phyloP scores from a whole-genome alignment of 169 alveolate species.

The Plasmodium relictum region DNA sequence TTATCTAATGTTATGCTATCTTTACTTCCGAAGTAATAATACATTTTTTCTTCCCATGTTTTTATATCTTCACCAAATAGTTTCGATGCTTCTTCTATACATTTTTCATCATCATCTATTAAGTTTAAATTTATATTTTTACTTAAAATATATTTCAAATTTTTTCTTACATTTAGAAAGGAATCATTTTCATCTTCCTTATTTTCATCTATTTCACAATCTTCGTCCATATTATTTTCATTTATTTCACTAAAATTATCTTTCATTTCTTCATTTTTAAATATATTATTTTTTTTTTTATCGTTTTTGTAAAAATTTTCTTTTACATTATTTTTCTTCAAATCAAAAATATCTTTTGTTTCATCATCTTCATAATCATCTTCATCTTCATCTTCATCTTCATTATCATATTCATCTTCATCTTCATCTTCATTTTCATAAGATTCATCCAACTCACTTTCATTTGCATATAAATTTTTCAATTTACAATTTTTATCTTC shows the following conservation, averaged over 20 bases:
- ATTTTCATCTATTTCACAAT: neutral
- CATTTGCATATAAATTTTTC: neutral
- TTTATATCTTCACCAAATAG: conserved; percentile 70
- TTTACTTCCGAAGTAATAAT: conserved; percentile 57
- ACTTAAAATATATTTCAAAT: conserved; percentile 35
- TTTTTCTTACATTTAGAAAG: conserved; percentile 28
- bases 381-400: conserved; percentile 1
- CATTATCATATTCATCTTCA: neutral
- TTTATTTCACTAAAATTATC: neutral
- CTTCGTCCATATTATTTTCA: neutral
- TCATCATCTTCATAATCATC: neutral
- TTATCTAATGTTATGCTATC: conserved; percentile 42
- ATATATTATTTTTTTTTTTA: neutral
- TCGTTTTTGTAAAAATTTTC: neutral
- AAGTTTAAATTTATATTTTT: conserved; percentile 51
- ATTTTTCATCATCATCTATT: conserved; percentile 25
- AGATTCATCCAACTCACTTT: neutral
- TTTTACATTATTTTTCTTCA: neutral
- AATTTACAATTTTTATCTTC: neutral
- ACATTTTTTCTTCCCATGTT: conserved; percentile 75
- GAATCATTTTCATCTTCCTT: conserved; percentile 5
- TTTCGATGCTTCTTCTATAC: conserved; percentile 73
- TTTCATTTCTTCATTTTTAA: neutral
- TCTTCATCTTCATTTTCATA: conserved; percentile 12
- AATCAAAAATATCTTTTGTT: neutral